phyloP scores from a whole-genome alignment of 2,329 filamentous ascomycete species.

The Phaeosphaeriaceae sp. region DNA sequence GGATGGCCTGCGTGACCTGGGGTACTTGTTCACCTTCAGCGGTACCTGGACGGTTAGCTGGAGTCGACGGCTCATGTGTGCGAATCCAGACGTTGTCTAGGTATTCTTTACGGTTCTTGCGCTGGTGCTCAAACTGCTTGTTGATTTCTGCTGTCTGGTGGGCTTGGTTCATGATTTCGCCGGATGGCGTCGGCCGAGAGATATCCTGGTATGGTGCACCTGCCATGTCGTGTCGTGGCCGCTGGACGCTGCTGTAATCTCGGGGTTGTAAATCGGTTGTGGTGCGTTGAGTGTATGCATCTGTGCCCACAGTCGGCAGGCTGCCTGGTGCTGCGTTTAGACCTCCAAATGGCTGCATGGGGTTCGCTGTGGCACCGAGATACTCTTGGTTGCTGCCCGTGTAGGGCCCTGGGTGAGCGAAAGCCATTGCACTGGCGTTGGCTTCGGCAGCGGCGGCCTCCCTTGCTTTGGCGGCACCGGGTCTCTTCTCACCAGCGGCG shows the following conservation, averaged over 20 bases:
- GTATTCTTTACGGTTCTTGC: slow-evolving; percentile 78
- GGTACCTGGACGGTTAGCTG: slow-evolving; percentile 52
- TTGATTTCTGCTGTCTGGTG: slow-evolving; percentile 91
- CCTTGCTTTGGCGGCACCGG: slow-evolving; percentile 86
- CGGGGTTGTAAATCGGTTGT: slow-evolving; percentile 77
- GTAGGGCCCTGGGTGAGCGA: slow-evolving; percentile 36
- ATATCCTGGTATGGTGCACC: slow-evolving; percentile 85
- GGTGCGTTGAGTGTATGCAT: slow-evolving; percentile 74
- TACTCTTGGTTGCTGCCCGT: slow-evolving; percentile 45
- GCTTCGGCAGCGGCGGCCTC: slow-evolving; percentile 77
- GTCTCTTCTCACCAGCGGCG: slow-evolving; percentile 92
- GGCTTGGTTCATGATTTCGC: slow-evolving; percentile 84
- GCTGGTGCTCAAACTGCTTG: slow-evolving; percentile 79
- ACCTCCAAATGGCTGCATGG: slow-evolving; percentile 53
- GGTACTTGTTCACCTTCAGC: slow-evolving; percentile 48
- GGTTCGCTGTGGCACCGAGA: slow-evolving; percentile 36
- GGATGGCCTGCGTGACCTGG: slow-evolving; percentile 52
- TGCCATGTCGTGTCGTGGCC: slow-evolving; percentile 86
- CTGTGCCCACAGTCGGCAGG: slow-evolving; percentile 71
- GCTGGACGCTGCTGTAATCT: slow-evolving; percentile 83
- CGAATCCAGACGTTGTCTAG: slow-evolving; percentile 82
- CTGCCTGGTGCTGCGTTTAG: slow-evolving; percentile 73
- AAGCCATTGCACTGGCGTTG: slow-evolving; percentile 57
- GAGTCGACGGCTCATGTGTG: slow-evolving; percentile 76
- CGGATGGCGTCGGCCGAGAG: slow-evolving; percentile 74